Evolutionary conservation across 768 basidiomycete species (phyloP).

Genomic region (Pleurotus sapidus): DNA sequence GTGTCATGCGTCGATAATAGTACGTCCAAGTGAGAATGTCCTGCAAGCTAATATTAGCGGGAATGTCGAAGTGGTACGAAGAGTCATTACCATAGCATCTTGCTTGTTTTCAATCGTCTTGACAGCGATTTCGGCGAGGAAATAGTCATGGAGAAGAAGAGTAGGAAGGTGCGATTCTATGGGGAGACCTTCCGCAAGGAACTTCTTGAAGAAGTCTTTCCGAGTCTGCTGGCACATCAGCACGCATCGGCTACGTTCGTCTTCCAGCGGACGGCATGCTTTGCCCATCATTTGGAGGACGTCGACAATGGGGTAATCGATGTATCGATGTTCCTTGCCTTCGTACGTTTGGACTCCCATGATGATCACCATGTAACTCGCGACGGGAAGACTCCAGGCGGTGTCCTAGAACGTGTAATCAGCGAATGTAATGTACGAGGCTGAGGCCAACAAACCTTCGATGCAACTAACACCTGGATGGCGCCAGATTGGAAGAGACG

Average conservation of each 20-base stretch:
- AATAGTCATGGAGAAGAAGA: constrained; percentile 91
- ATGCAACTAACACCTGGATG: constrained; percentile 91
- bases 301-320: constrained; percentile 98
- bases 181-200: constrained; percentile 94
- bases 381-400: constrained; percentile 92
- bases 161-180: constrained; percentile 95
- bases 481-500: constrained; percentile 91
- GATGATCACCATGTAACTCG: constrained; percentile 97
- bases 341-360: constrained; percentile 99
- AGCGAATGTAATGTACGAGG: neutral
- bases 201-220: constrained; percentile 99
- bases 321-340: constrained; percentile 96
- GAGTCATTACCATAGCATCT: constrained; percentile 76
- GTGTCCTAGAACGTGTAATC: constrained; percentile 62
- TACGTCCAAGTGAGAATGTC: constrained; percentile 99
- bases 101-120: constrained; percentile 99
- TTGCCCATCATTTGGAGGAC: constrained; percentile 99
- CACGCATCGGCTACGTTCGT: constrained; percentile 89
- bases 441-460: constrained; percentile 57
- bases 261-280: constrained; percentile 89
- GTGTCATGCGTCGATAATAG: constrained; percentile 96
- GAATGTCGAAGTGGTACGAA: neutral
- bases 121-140: constrained; percentile 96
- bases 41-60: constrained; percentile 27
- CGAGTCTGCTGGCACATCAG: constrained; percentile 97